A percentile compares a stretch with the other conserved stretches of the same genome.
phyloP scores from a whole-genome alignment of 345 rosid species.

The Gossypium stocksii region DNA sequence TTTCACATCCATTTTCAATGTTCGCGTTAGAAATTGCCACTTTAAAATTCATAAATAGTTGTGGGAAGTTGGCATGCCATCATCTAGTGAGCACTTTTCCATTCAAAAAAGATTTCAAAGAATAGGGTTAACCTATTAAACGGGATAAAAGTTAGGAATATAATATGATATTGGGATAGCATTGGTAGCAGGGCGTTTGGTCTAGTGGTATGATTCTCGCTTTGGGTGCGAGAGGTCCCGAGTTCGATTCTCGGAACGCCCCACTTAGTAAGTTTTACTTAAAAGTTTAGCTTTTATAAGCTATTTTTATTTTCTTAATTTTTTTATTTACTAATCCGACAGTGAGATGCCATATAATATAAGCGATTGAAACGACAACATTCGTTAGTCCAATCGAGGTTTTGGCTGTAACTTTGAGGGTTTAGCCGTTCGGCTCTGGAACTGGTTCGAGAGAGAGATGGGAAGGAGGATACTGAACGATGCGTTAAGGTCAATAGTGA shows the following conservation, averaged over 20 bases:
- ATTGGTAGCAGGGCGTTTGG: constrained; percentile 16
- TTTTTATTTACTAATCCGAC: too few relatives aligned
- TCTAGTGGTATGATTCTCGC: constrained; percentile 91
- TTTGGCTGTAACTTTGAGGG: not conserved
- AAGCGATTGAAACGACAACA: not conserved
- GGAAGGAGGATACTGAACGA: constrained; percentile 87
- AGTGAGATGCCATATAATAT: not conserved
- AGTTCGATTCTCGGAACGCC: not conserved
- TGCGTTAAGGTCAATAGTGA: constrained; percentile 81
- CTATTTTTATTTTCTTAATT: too few relatives aligned
- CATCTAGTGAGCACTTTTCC: too few relatives aligned
- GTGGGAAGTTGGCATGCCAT: too few relatives aligned
- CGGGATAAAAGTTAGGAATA: too few relatives aligned
- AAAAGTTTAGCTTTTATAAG: too few relatives aligned
- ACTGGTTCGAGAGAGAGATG: constrained; percentile 38
- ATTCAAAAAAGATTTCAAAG: too few relatives aligned
- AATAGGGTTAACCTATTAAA: too few relatives aligned
- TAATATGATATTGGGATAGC: accelerated
- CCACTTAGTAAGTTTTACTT: not conserved
- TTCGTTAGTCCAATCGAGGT: not conserved
- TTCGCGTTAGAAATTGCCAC: too few relatives aligned
- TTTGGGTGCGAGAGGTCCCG: constrained; percentile 21
- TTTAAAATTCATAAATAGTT: too few relatives aligned
- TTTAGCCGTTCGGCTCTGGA: not conserved
- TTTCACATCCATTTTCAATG: too few relatives aligned